Conservation (phyloP, 2,329 filamentous ascomycete species). For the Lecanosticta acicola region DNA sequence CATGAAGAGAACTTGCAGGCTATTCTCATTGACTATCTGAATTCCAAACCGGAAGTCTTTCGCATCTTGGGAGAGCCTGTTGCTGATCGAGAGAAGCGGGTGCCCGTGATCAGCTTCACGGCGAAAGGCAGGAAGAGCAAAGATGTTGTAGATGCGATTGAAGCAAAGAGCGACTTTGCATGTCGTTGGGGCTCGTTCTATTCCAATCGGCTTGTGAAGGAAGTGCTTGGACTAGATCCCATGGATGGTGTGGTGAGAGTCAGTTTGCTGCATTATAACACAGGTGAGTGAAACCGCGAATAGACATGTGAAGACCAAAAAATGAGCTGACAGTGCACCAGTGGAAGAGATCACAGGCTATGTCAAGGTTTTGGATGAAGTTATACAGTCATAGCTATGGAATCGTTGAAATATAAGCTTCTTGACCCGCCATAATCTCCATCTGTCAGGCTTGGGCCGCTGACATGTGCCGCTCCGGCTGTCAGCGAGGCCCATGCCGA, state of each 20-base stretch:
- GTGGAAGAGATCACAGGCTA: constrained; percentile 54
- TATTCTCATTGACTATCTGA: constrained; percentile 56
- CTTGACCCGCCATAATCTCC: too few relatives aligned
- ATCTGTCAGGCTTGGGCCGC: too few relatives aligned
- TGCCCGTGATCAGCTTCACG: constrained; percentile 63
- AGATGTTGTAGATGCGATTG: constrained; percentile 57
- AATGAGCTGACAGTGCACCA: constrained; percentile 24
- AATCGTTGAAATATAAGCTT: background rate
- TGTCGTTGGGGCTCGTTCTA: constrained; percentile 67
- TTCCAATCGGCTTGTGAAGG: constrained; percentile 55
- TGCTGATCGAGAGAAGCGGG: constrained; percentile 45
- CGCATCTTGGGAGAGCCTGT: constrained; percentile 55
- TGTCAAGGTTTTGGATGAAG: constrained; percentile 49
- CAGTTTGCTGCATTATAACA: constrained; percentile 71
- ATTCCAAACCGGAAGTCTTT: constrained; percentile 43
- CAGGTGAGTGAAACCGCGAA: constrained; percentile 48
- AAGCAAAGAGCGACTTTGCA: constrained; percentile 54
- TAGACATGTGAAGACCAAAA: too few relatives aligned
- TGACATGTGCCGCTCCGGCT: too few relatives aligned
- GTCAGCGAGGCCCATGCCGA: background rate
- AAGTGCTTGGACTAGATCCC: constrained; percentile 51
- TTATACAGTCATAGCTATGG: constrained; percentile 22
- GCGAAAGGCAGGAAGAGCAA: constrained; percentile 53
- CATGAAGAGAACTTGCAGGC: constrained; percentile 59
- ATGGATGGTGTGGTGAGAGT: constrained; percentile 62